Percentiles rank a stretch among this genome's conserved stretches.
These are phyloP conservation scores for Syzygium aqueum DNA, from an alignment of 345 rosid species.

Conservation along the genomic window DNA sequence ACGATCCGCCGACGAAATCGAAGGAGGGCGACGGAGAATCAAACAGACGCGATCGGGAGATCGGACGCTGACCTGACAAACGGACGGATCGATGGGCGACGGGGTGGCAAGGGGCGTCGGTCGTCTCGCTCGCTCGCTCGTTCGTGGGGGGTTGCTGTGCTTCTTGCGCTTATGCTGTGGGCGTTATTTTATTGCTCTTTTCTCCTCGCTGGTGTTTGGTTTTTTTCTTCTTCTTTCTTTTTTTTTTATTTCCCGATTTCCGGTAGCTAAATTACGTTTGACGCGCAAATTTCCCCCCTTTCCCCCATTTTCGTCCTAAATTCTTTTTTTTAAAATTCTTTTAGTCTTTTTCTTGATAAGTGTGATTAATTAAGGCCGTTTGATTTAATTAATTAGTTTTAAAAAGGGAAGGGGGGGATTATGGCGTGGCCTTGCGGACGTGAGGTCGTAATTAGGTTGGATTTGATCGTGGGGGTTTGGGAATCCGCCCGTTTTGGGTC, in stretches of 20 bases:
- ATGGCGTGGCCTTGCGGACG: background rate
- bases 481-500: background rate
- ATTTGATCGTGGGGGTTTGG: background rate
- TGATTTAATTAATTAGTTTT: too few relatives aligned
- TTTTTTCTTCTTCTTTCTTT: background rate
- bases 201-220: background rate
- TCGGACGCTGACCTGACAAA: constrained; percentile 1
- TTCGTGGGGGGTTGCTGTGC: background rate
- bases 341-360: background rate
- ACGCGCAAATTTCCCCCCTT: background rate
- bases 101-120: background rate
- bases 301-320: background rate
- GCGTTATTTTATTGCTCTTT: background rate
- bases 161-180: background rate
- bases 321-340: background rate
- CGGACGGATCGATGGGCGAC: background rate
- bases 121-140: constrained; percentile 1
- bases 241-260: background rate
- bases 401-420: too few relatives aligned
- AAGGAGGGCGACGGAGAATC: background rate
- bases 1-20: background rate
- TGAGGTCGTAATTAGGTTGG: background rate
- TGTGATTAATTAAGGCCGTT: background rate
- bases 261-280: background rate
- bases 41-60: background rate